These are phyloP conservation scores for Phytophthora melonis DNA, from an alignment of 352 stramenopile species.

Conservation along the genomic window DNA sequence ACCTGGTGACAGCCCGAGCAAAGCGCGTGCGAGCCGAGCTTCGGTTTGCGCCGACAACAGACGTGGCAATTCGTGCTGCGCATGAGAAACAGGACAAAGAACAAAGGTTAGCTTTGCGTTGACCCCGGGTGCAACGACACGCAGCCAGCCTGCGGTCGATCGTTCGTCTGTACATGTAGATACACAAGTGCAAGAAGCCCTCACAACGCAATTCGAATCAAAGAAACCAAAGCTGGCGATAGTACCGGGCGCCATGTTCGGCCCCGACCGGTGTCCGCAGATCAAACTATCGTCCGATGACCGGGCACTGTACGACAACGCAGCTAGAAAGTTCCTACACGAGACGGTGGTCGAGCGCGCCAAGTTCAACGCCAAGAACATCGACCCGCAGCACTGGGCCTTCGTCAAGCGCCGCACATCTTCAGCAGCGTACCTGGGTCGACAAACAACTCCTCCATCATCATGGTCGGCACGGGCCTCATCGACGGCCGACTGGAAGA, in stretches of 20 bases:
- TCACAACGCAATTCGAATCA: too few relatives aligned
- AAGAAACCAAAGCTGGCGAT: too few relatives aligned
- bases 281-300: conserved; percentile 35
- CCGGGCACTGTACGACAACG: conserved; percentile 37
- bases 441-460: conserved; percentile 34
- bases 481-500: conserved; percentile 42
- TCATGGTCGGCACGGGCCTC: conserved; percentile 44
- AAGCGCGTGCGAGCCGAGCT: conserved; percentile 31
- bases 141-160: too few relatives aligned
- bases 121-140: too few relatives aligned
- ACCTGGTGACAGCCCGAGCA: conserved; percentile 53
- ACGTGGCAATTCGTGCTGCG: conserved; percentile 44
- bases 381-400: conserved; percentile 43
- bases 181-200: too few relatives aligned
- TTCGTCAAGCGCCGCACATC: conserved; percentile 41
- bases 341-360: conserved; percentile 21
- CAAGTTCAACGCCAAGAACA: conserved; percentile 34
- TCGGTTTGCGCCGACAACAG: conserved; percentile 34
- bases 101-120: conserved; percentile 4
- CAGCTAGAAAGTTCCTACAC: conserved; percentile 32
- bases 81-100: conserved; percentile 16
- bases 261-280: conserved; percentile 34
- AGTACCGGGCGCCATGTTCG: conserved; percentile 18
- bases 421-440: conserved; percentile 45
- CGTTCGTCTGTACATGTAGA: too few relatives aligned